Base-by-base conservation (phyloP, 208 protist genomes). In the Wallacemonas collosoma region DNA sequence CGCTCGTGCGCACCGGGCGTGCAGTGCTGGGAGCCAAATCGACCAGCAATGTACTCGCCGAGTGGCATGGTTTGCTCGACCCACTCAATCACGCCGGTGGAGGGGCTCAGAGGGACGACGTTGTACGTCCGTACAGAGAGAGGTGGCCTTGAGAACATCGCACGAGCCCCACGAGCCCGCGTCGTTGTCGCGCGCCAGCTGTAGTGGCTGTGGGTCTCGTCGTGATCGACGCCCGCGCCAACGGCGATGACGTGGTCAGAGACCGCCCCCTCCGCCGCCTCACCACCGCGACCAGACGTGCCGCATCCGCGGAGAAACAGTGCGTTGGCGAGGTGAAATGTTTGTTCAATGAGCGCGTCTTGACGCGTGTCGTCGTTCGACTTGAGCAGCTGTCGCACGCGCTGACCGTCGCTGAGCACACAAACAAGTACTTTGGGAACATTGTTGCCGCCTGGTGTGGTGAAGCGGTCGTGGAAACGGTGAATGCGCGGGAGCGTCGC, bases 281-380 rank as follows among this genome's bases (percentile, higher is more conserved):
- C 26, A 26, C 26, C 26, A 26, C 26, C 26, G 26, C 26, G 26
- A 9, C 14, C 43, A 38, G 47, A 71, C 7, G 71, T 80, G 15
- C 60, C 38, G 1, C 35, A 56, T 2, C 53, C 70, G 1, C 65
- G 64, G 11, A 36, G 47, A 39, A 87, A 78, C 2, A 99, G 95
- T 35, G 38, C 14, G 62, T 93, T 99, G 79, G 76, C 95, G 7
- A 84, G 90, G 26, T 17, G 15, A 71, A 97, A 99, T 83, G 87
- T 96, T 75, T 99, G 98, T 82, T 99, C 87, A 75, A 99, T 98
- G 4, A 99, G 86, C 2, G 94, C 95, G 79, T 99, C 98, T 77
- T 99, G 98, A 2, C 98, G 85, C 53, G 98, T 40, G 75, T 99
- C 98, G 81, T 99, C 97, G 8, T 91, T 87, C 1, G 87, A 72